phyloP scores from a whole-genome alignment of 2,329 filamentous ascomycete genomes.

The Raffaelea deltoideospora region DNA sequence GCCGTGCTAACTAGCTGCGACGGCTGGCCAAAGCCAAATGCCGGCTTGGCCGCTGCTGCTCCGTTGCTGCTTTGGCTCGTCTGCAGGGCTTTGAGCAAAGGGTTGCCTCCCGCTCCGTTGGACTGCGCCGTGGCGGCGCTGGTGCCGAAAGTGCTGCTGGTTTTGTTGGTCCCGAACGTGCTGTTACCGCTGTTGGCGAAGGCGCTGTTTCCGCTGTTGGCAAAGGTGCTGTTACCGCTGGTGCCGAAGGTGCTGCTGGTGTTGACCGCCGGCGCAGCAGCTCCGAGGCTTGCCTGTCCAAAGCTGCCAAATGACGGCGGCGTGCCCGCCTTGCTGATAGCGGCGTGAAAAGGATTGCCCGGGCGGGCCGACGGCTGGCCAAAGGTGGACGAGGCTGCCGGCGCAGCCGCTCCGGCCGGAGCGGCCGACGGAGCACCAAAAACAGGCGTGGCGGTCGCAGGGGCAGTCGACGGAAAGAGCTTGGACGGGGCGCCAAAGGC shows the following conservation, averaged over 20 bases:
- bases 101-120: too few species aligned
- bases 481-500: not conserved
- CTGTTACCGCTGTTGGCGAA: too few species aligned
- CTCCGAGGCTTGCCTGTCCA: not conserved
- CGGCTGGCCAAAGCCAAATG: too few species aligned
- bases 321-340: not conserved
- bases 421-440: too few species aligned
- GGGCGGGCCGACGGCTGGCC: not conserved
- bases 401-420: too few species aligned
- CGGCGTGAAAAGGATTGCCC: conserved; percentile 1
- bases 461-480: not conserved
- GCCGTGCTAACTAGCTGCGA: too few species aligned
- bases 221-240: not conserved
- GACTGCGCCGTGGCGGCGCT: too few species aligned
- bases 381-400: not conserved
- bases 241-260: not conserved
- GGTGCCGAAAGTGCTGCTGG: too few species aligned
- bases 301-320: not conserved
- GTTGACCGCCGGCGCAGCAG: not conserved
- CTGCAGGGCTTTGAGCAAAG: too few species aligned
- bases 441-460: not conserved
- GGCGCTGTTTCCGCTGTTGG: too few species aligned
- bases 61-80: too few species aligned
- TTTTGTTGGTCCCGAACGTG: too few species aligned
- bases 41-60: not conserved